Evolutionary conservation across 2,329 filamentous ascomycete genomes (phyloP).

Genomic region (Claviceps pusilla): DNA sequence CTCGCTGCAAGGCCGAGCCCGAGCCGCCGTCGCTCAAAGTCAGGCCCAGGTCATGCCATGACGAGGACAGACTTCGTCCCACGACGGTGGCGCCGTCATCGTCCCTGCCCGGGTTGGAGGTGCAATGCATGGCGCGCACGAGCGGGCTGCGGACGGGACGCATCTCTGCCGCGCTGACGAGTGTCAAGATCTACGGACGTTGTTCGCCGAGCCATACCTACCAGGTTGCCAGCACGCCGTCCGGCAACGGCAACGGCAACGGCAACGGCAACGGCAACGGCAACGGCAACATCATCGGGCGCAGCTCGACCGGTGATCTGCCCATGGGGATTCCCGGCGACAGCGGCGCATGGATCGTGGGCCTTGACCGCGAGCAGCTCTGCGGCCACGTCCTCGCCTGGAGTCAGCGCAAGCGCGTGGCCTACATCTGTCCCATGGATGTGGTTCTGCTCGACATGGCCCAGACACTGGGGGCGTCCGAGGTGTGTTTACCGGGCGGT

Average conservation of each 20-base stretch:
- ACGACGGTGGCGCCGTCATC: slow-evolving; percentile 43
- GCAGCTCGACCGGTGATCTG: slow-evolving; percentile 9
- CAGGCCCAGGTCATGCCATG: slow-evolving; percentile 11
- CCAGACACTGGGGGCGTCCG: slow-evolving; percentile 54
- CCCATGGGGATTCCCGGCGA: slow-evolving; percentile 65
- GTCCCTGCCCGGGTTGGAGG: slow-evolving; percentile 56
- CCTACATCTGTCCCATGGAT: slow-evolving; percentile 94
- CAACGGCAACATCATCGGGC: not conserved
- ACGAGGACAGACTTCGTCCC: slow-evolving; percentile 30
- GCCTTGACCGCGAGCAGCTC: slow-evolving; percentile 60
- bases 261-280: not conserved
- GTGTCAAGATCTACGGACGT: slow-evolving; percentile 78
- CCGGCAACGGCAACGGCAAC: not conserved
- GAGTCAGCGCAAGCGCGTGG: slow-evolving; percentile 63
- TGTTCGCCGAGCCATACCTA: slow-evolving; percentile 62
- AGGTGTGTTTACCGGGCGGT: slow-evolving; percentile 56
- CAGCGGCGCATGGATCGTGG: slow-evolving; percentile 84
- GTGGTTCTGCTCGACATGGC: slow-evolving; percentile 74
- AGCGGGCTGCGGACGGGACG: slow-evolving; percentile 67
- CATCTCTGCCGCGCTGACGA: slow-evolving; percentile 62
- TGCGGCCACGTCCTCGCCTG: slow-evolving; percentile 86
- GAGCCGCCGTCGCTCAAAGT: slow-evolving; percentile 4
- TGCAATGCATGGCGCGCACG: slow-evolving; percentile 80
- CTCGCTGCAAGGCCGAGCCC: slow-evolving; percentile 14
- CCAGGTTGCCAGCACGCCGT: slow-evolving; percentile 34